Evolutionary conservation across 2,329 filamentous ascomycete genomes (phyloP).

Genomic region (Clonostachys rosea): DNA sequence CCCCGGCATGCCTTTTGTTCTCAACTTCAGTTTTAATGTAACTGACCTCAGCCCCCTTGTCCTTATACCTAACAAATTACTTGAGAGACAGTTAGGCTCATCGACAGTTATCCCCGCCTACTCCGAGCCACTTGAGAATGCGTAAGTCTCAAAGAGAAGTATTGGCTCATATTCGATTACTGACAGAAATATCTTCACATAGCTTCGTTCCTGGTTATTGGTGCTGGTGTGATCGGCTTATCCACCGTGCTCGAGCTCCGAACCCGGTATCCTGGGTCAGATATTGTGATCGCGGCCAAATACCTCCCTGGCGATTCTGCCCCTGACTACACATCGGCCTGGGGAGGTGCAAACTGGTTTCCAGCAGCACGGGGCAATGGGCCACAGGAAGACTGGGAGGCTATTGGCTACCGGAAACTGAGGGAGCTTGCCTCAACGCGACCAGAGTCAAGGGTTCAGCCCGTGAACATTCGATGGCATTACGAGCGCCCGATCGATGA

Average conservation of each 20-base stretch:
- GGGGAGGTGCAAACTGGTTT: slow-evolving; percentile 69
- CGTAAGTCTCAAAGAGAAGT: no score
- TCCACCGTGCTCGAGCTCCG: slow-evolving; percentile 54
- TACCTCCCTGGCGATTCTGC: slow-evolving; percentile 85
- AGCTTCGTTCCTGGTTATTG: slow-evolving; percentile 18
- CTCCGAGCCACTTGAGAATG: no score
- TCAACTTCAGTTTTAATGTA: no score
- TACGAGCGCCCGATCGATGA: slow-evolving; percentile 19
- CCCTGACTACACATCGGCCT: slow-evolving; percentile 76
- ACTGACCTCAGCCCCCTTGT: no score
- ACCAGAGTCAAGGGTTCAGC: slow-evolving; percentile 56
- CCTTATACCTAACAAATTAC: no score
- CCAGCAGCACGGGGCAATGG: slow-evolving; percentile 44
- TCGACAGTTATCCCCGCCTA: no score
- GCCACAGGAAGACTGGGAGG: slow-evolving; percentile 7
- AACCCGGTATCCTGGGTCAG: slow-evolving; percentile 36
- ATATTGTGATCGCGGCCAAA: slow-evolving; percentile 64
- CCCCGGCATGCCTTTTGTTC: no score
- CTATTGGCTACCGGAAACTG: slow-evolving; percentile 10
- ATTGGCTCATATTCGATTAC: no score
- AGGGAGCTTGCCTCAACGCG: slow-evolving; percentile 4
- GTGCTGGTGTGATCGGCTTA: slow-evolving; percentile 59
- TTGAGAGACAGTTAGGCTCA: no score
- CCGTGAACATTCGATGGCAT: slow-evolving; percentile 9
- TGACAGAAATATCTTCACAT: no score